Conservation (phyloP, 2,329 filamentous ascomycete species). For the Epichloe sp. region DNA sequence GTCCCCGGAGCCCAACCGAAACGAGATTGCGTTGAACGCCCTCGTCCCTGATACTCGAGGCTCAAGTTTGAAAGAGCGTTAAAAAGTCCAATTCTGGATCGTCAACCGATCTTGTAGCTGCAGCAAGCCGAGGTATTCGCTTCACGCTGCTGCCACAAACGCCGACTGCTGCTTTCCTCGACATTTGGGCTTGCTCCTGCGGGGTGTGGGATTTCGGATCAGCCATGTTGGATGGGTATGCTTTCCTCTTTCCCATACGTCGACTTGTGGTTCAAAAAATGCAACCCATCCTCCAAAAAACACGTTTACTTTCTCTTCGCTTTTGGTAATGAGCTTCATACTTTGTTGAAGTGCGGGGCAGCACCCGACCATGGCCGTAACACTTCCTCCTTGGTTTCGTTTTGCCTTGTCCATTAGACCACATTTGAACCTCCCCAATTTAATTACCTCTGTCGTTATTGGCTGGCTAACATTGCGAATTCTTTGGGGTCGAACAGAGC, state of each 20-base stretch:
- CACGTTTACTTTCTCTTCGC: background rate
- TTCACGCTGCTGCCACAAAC: background rate
- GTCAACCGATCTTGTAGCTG: background rate
- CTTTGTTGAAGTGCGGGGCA: constrained; percentile 4
- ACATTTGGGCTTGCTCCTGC: constrained; percentile 11
- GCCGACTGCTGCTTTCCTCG: constrained; percentile 6
- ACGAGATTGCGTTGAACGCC: constrained; percentile 5
- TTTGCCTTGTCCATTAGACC: constrained; percentile 2
- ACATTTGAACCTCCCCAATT: constrained; percentile 6
- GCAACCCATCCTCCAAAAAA: background rate
- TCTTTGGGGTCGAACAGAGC: constrained; percentile 21
- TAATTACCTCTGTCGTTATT: constrained; percentile 9
- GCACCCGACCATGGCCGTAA: constrained; percentile 1
- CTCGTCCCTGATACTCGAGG: background rate
- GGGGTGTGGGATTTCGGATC: constrained; percentile 6
- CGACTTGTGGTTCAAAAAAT: background rate
- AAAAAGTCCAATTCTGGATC: background rate
- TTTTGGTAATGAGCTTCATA: background rate
- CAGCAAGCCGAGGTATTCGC: background rate
- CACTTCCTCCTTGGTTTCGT: constrained; percentile 1
- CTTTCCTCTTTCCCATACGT: constrained; percentile 10
- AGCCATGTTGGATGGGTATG: constrained; percentile 27
- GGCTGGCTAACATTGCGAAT: constrained; percentile 17
- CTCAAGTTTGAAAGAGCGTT: background rate
- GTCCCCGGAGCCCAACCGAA: constrained; percentile 16